These are phyloP conservation scores for Chaetomium strumarium DNA, from an alignment of 2,329 filamentous ascomycete genomes.

Conservation along the genomic window DNA sequence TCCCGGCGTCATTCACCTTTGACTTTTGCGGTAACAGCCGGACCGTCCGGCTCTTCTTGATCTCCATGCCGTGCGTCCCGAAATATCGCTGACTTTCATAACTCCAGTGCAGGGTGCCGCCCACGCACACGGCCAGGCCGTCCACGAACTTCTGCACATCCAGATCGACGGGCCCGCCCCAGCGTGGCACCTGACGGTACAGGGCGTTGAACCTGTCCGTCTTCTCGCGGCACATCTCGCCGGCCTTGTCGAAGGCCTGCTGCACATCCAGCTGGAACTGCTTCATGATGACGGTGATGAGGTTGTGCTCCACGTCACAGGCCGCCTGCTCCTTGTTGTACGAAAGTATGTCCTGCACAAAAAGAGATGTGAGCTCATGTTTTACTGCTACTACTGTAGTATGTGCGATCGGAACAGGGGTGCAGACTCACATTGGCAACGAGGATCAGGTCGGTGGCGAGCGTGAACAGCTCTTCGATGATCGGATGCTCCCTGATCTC, in stretches of 20 bases:
- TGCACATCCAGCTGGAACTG: not conserved
- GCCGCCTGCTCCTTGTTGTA: constrained; percentile 28
- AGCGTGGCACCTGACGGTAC: not conserved
- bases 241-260: not conserved
- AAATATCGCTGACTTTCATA: not conserved
- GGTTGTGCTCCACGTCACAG: constrained; percentile 28
- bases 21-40: not conserved
- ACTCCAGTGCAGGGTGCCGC: not conserved
- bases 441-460: constrained; percentile 24
- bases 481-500: constrained; percentile 19
- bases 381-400: no score
- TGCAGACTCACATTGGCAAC: constrained; percentile 24
- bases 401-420: no score
- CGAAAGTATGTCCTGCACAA: constrained; percentile 23
- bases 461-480: constrained; percentile 19
- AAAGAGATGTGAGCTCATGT: no score
- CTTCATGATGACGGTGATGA: constrained; percentile 28
- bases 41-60: not conserved
- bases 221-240: constrained; percentile 1
- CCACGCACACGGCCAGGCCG: not conserved
- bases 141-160: not conserved
- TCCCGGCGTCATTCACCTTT: not conserved
- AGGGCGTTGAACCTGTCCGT: not conserved
- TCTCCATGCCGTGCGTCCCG: not conserved
- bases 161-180: not conserved